Base-by-base conservation (phyloP, 495 filamentous ascomycete species). In the Lasiosphaeria miniovina region DNA sequence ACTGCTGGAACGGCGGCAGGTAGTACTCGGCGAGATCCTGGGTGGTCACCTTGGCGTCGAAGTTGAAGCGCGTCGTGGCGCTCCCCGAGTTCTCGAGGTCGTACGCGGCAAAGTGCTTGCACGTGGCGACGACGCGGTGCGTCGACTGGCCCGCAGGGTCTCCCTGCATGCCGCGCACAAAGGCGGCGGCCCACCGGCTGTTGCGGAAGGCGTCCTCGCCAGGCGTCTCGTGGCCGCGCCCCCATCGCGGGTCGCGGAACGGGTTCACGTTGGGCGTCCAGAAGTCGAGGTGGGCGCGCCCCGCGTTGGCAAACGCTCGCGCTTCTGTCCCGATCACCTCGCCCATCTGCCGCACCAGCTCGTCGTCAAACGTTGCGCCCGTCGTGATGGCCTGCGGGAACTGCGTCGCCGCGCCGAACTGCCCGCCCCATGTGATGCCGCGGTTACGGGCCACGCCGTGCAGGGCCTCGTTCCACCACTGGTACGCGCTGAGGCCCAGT, bases 191-290 rank as follows among this genome's bases (percentile, higher is more conserved):
- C 51, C 73, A 79, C 14, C 70, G 66, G 57, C 75, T 75, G 61
- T 77, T 71, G 2, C 69, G 70, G 24, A 72, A 66, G 11, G 75
- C 59, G 59, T 78, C 78, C 60, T 79, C 76, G 36, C 74, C 75
- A 3, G 68, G 68, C 6, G 68, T 71, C 55, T 58, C 69, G 17
- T 57, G 54, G 9, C 68, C 70, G 4, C 77, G 61, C 1, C 78
- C 78, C 74, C 78, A 77, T 54, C 74, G 67, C 4, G 80, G 79
- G 46, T 80, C 76, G 38, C 68, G 69, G 74, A 86, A 89, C 1
- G 82, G 77, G 66, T 90, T 90, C 71, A 89, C 86, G 62, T 89
- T 87, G 1, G 87, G 86, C 0, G 86, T 82, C 74, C 85, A 90
- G 55, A 75, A 83, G 65, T 89, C 82, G 5, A 89, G 68, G 0